Conservation (phyloP, 352 stramenopile species). For the Phytophthora pluvialis region DNA sequence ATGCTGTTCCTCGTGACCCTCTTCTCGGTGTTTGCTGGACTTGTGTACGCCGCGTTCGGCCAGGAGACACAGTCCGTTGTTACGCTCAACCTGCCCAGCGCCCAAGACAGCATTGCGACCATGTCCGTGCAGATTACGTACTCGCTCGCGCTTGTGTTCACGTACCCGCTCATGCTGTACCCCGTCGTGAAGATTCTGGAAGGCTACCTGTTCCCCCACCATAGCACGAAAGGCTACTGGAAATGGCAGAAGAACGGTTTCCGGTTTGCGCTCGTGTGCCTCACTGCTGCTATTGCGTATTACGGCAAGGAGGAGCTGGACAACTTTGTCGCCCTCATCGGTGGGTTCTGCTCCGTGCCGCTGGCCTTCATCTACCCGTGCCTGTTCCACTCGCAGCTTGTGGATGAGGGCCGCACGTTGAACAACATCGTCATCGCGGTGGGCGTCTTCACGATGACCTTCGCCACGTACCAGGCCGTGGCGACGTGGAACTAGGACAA, state of each 20-base stretch:
- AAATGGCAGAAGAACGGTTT: constrained; percentile 76
- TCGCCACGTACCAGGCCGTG: constrained; percentile 62
- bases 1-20: constrained; percentile 62
- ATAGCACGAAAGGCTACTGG: constrained; percentile 61
- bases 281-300: constrained; percentile 69
- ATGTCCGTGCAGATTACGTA: constrained; percentile 74
- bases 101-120: constrained; percentile 55
- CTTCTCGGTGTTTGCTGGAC: constrained; percentile 60
- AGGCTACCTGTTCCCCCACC: constrained; percentile 58
- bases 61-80: constrained; percentile 62
- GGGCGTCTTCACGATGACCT: constrained; percentile 66
- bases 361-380: constrained; percentile 79
- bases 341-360: constrained; percentile 75
- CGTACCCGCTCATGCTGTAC: constrained; percentile 79
- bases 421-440: constrained; percentile 57
- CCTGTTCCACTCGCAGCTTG: constrained; percentile 65
- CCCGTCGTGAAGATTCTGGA: constrained; percentile 77
- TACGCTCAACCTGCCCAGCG: constrained; percentile 63
- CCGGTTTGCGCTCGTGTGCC: constrained; percentile 62
- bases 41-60: constrained; percentile 64
- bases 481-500: constrained; percentile 49
- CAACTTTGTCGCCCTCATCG: constrained; percentile 78
- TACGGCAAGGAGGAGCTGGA: constrained; percentile 71
- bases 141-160: constrained; percentile 70
- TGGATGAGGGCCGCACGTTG: constrained; percentile 48